Percentiles rank a stretch among this genome's conserved stretches.
phyloP scores from a whole-genome alignment of 208 protist genomes.

The Leishmania martiniquensis region DNA sequence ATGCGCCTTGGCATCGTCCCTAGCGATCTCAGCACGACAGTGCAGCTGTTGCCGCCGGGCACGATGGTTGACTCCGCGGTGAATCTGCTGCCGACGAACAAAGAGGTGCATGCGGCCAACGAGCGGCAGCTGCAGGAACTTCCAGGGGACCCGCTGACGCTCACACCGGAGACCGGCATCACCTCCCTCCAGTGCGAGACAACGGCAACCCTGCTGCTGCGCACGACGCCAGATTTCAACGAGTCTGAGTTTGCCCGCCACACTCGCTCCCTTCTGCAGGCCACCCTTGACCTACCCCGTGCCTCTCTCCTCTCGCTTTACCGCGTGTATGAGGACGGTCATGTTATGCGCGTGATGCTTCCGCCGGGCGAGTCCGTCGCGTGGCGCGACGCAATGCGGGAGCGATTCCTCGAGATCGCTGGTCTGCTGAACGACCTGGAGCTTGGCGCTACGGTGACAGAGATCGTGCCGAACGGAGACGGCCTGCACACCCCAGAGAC shows the following conservation, averaged over 20 bases:
- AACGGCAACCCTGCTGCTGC: slow-evolving; percentile 81
- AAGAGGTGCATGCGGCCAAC: slow-evolving; percentile 86
- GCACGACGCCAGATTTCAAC: slow-evolving; percentile 77
- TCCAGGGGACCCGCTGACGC: slow-evolving; percentile 67
- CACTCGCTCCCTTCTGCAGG: slow-evolving; percentile 76
- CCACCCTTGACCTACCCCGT: slow-evolving; percentile 75
- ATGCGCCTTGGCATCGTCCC: slow-evolving; percentile 81
- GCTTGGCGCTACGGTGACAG: slow-evolving; percentile 73
- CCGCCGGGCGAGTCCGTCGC: slow-evolving; percentile 76
- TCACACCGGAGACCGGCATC: slow-evolving; percentile 81
- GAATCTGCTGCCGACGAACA: slow-evolving; percentile 87
- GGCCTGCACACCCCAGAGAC: slow-evolving; percentile 80
- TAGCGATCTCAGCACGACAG: slow-evolving; percentile 51
- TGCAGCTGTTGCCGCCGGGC: slow-evolving; percentile 80
- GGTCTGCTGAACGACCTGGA: slow-evolving; percentile 76
- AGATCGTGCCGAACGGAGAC: slow-evolving; percentile 82
- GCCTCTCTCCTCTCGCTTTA: slow-evolving; percentile 81
- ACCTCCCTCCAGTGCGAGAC: slow-evolving; percentile 76
- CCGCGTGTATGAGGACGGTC: slow-evolving; percentile 84
- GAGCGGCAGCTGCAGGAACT: slow-evolving; percentile 71
- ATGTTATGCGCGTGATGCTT: slow-evolving; percentile 88
- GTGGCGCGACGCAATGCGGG: slow-evolving; percentile 82
- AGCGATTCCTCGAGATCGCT: slow-evolving; percentile 82
- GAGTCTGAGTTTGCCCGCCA: slow-evolving; percentile 71
- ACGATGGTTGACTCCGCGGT: slow-evolving; percentile 87